Evolutionary conservation across 805 yeast genomes (phyloP).

Genomic region (Danielia reshetovae): DNA sequence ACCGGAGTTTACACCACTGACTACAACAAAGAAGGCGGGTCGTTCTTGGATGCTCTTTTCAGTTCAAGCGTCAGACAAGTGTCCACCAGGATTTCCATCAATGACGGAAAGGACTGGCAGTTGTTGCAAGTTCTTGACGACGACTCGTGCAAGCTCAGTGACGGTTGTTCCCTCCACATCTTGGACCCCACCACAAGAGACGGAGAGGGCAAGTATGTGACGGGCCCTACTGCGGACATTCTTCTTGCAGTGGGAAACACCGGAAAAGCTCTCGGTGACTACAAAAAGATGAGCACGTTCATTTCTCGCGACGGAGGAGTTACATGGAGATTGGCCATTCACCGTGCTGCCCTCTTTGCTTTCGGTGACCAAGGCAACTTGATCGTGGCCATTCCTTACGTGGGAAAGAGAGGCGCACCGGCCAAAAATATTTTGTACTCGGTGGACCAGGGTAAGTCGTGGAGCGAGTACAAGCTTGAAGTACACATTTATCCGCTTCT

Average conservation of each 20-base stretch:
- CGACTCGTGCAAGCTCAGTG: slow-evolving; percentile 36
- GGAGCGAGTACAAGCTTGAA: slow-evolving; percentile 53
- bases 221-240: slow-evolving; percentile 55
- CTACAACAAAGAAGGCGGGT: slow-evolving; percentile 9
- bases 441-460: slow-evolving; percentile 68
- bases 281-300: slow-evolving; percentile 41
- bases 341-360: slow-evolving; percentile 45
- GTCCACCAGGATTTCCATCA: slow-evolving; percentile 41
- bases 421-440: slow-evolving; percentile 47
- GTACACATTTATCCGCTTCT: slow-evolving; percentile 35
- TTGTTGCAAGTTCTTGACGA: slow-evolving; percentile 45
- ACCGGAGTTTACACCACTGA: slow-evolving; percentile 19
- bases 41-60: slow-evolving; percentile 20
- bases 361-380: slow-evolving; percentile 81
- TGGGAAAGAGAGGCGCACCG: slow-evolving; percentile 22
- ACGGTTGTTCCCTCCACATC: slow-evolving; percentile 49
- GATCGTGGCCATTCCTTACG: slow-evolving; percentile 53
- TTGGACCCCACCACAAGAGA: slow-evolving; percentile 27
- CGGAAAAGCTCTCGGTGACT: slow-evolving; percentile 23
- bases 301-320: slow-evolving; percentile 74
- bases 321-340: slow-evolving; percentile 59
- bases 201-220: slow-evolving; percentile 40
- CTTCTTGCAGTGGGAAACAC: slow-evolving; percentile 29
- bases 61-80: background rate
- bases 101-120: slow-evolving; percentile 55